These are phyloP conservation scores for Sindora glabra DNA, from an alignment of 306 rosid genomes.

Conservation along the genomic window DNA sequence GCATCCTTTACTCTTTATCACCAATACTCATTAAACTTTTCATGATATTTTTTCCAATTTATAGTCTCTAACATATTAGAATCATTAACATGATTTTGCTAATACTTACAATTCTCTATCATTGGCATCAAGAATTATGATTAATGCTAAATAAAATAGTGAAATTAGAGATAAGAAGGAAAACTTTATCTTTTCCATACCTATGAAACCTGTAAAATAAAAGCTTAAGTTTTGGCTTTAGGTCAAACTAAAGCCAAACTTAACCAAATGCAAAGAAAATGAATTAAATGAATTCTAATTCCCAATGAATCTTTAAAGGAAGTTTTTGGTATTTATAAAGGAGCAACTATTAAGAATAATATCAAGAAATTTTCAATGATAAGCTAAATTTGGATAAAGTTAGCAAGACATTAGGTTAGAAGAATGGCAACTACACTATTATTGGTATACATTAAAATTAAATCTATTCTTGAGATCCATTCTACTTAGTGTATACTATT, in stretches of 20 bases:
- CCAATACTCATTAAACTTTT: constrained; percentile 64
- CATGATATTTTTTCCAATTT: too few species aligned
- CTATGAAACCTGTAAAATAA: too few species aligned
- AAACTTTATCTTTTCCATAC: too few species aligned
- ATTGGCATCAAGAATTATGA: constrained; percentile 25
- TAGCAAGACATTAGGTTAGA: constrained; percentile 17
- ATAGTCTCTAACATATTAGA: too few species aligned
- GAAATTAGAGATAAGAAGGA: neutral
- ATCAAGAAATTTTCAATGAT: neutral
- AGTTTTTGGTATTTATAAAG: constrained; percentile 17
- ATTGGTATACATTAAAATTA: too few species aligned
- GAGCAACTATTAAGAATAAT: neutral
- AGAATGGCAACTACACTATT: constrained; percentile 1
- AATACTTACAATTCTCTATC: neutral
- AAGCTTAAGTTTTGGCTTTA: neutral
- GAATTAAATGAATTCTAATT: too few species aligned
- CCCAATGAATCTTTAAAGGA: too few species aligned
- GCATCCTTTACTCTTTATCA: constrained; percentile 28
- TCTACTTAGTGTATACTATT: neutral
- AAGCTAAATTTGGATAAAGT: neutral
- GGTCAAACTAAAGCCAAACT: neutral
- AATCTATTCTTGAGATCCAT: neutral
- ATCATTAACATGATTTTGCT: neutral
- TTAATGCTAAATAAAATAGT: constrained; percentile 8
- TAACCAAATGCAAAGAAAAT: too few species aligned